Evolutionary conservation across 2,329 filamentous ascomycete genomes (phyloP), one percentile per base, ranked within the genome.

Genomic region (Colletotrichum tanaceti): DNA sequence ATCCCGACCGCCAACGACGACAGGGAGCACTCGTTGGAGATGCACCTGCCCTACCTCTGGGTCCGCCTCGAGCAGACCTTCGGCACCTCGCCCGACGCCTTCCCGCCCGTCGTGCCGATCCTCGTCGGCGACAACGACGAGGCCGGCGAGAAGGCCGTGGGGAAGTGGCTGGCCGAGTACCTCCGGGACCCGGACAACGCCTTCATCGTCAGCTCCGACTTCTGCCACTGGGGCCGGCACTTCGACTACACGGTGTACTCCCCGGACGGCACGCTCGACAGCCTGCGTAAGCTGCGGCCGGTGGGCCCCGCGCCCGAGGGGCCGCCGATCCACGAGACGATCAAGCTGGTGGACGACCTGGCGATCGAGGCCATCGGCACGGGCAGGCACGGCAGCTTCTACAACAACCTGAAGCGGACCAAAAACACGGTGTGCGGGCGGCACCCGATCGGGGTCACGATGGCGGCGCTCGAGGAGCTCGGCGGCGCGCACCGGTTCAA

Each of bases 41-140:
- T 99, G 91, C 96, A 99, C 74, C 85, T 98, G 10, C 95, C 96
- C 0, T 98, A 97, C 76, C 91, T 98, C 71, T 94, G 94, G 84
- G 94, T 94, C 76, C 89, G 92, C 61, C 85, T 89, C 2, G 75
- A 85, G 58, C 81, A 84, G 66, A 84, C 83, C 0, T 86, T 87
- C 70, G 80, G 79, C 0, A 7, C 28, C 9, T 80, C 83, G 0
- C 75, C 80, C 0, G 80, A 86, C 1, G 75, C 85, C 4, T 93
- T 92, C 73, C 93, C 95, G 0, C 87, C 86, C 7, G 86, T 99
- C 4, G 86, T 98, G 0, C 96, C 96, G 0, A 91, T 99, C 61
- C 87, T 99, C 73, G 85, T 99, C 16, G 96, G 96, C 52, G 90
- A 88, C 74, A 94, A 93, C 44, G 86, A 86, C 60, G 80, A 86